These are phyloP conservation scores for Withania somnifera DNA, from an alignment of 305 asterid species.

Conservation along the genomic window DNA sequence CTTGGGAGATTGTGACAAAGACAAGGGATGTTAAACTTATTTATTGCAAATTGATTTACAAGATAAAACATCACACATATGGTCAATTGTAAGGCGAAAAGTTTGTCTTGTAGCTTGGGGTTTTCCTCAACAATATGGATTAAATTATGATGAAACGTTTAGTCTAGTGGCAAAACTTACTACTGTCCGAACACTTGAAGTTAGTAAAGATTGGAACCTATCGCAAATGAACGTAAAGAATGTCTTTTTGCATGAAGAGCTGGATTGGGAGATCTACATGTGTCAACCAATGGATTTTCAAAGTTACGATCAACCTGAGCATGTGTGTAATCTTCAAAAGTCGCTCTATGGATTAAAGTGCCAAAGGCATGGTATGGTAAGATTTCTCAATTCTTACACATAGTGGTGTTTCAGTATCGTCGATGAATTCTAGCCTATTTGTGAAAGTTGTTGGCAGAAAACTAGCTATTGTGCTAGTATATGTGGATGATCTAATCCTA, in stretches of 20 bases:
- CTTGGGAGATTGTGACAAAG: too few relatives aligned
- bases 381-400: background rate
- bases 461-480: background rate
- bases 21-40: too few relatives aligned
- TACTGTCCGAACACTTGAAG: background rate
- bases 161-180: background rate
- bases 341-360: background rate
- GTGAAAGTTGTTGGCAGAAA: background rate
- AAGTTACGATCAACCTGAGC: background rate
- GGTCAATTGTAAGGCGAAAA: too few relatives aligned
- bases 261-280: background rate
- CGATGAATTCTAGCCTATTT: background rate
- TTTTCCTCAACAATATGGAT: background rate
- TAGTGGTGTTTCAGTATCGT: background rate
- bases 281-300: background rate
- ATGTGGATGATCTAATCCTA: background rate
- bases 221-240: background rate
- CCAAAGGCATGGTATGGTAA: background rate
- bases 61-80: too few relatives aligned
- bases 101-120: too few relatives aligned
- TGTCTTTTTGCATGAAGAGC: background rate
- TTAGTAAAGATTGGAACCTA: background rate
- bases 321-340: background rate
- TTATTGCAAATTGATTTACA: too few relatives aligned
- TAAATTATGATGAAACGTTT: background rate